Base-by-base conservation (phyloP, 2,329 filamentous ascomycete genomes). In the Sodiomyces alkalinus region DNA sequence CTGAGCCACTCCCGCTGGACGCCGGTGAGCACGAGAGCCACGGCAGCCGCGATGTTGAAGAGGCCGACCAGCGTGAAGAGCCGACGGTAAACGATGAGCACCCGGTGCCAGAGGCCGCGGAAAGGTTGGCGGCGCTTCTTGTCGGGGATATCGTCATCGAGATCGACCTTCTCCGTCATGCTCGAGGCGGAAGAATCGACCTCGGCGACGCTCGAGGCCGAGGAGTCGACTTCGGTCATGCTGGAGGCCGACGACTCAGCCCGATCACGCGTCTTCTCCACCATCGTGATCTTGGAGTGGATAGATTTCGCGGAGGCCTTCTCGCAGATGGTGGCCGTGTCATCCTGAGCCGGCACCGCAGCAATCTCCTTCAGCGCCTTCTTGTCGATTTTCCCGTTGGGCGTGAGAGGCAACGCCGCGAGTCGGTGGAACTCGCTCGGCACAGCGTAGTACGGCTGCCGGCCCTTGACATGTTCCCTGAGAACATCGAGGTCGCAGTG, bases 381-480 rank as follows among this genome's bases (percentile, higher is more conserved):
- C 48, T 65, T 68, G 45, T 72, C 59, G 28, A 67, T 55, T 44
- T 71, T 71, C 20, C 67, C 67, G 32, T 70, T 69, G 3, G 52
- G 36, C 1, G 65, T 70, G 15, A 62, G 48, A 0, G 64, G 64
- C 15, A 70, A 50, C 3, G 48, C 43, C 0, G 48, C 41, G 6
- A 64, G 43, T n/a, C 51, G 48, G 18, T 58, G 49, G 40, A 62
- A 55, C 26, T 48, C 43, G n/a, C 54, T 49, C 1, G 66, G 66
- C 10, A 68, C 50, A 2, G 63, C 64, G 38, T 71, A 70, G 41
- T 68, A 70, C 3, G 65, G 64, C 26, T 68, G 55, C 12, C 48
- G 48, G 19, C 49, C 45, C 26, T 51, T 45, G 8, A 60, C 47
- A 30, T 59, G 52, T 6, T 47, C 42, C 12, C 52, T 43, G 20